Percentiles rank a stretch among this genome's conserved stretches.
Evolutionary conservation across 2,329 filamentous ascomycete species (phyloP).

Genomic region (Leptographium flavum): DNA sequence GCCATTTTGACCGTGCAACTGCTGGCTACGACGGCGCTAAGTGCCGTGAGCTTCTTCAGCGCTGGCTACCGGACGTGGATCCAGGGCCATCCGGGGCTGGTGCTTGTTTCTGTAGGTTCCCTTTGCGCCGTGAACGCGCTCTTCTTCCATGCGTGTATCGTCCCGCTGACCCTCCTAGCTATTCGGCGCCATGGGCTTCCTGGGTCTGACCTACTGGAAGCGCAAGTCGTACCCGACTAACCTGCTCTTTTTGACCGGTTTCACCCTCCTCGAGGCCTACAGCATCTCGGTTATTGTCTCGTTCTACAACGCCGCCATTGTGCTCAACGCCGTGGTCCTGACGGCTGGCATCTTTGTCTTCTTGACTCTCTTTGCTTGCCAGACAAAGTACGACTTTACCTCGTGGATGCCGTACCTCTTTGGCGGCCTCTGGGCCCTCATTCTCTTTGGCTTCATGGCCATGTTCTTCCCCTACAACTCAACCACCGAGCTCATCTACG

Average conservation of each 20-base stretch:
- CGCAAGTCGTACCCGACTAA: slow-evolving; percentile 92
- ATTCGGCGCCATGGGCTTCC: slow-evolving; percentile 69
- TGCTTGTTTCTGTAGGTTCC: slow-evolving; percentile 60
- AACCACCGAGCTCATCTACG: slow-evolving; percentile 75
- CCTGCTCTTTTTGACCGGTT: slow-evolving; percentile 77
- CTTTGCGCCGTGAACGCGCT: too few species aligned
- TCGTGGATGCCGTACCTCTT: slow-evolving; percentile 94
- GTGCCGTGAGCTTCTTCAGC: slow-evolving; percentile 77
- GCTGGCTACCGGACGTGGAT: slow-evolving; percentile 72
- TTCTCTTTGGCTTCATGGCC: slow-evolving; percentile 87
- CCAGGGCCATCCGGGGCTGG: slow-evolving; percentile 65
- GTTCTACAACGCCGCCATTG: slow-evolving; percentile 71
- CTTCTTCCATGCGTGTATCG: background rate
- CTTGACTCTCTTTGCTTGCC: slow-evolving; percentile 80
- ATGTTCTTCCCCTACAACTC: slow-evolving; percentile 76
- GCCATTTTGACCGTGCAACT: slow-evolving; percentile 94
- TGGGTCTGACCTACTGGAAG: slow-evolving; percentile 88
- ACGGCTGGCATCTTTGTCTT: slow-evolving; percentile 74
- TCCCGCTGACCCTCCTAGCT: slow-evolving; percentile 29
- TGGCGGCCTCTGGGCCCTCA: slow-evolving; percentile 73
- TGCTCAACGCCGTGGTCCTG: slow-evolving; percentile 79
- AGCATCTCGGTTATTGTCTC: slow-evolving; percentile 83
- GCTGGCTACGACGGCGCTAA: slow-evolving; percentile 66
- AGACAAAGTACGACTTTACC: slow-evolving; percentile 97
- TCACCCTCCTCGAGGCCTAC: slow-evolving; percentile 89